Percentiles rank a stretch among this genome's conserved stretches.
Conservation (phyloP, 768 basidiomycete species). For the Pleurotus sapidus region DNA sequence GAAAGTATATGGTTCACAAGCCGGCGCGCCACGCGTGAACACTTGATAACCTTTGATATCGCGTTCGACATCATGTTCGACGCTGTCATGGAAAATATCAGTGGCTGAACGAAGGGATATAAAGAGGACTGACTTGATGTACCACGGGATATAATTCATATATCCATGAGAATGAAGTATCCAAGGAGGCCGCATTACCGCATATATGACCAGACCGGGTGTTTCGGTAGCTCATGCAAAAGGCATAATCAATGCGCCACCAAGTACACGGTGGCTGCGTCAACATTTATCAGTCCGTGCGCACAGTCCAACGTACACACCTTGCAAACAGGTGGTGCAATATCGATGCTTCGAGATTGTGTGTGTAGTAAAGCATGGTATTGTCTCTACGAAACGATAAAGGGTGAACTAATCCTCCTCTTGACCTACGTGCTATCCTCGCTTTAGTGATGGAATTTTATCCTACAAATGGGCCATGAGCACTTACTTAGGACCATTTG, state of each 20-base stretch:
- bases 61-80: neutral
- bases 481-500: no score
- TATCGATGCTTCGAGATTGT: neutral
- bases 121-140: no score
- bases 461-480: neutral
- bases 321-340: no score
- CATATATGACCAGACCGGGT: neutral
- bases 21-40: neutral
- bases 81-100: slow-evolving; percentile 1
- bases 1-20: neutral
- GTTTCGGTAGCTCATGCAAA: neutral
- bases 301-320: no score
- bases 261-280: no score
- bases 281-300: no score
- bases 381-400: no score
- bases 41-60: neutral
- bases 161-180: neutral
- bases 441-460: neutral
- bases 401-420: neutral
- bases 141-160: no score
- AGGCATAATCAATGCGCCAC: no score
- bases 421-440: neutral
- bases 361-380: neutral
- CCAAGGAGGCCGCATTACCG: slow-evolving; percentile 2
- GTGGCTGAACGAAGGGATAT: slow-evolving; percentile 1